Percentiles rank a stretch among this genome's conserved stretches.
phyloP scores from a whole-genome alignment of 441 rosid species.

The Hura crepitans region DNA sequence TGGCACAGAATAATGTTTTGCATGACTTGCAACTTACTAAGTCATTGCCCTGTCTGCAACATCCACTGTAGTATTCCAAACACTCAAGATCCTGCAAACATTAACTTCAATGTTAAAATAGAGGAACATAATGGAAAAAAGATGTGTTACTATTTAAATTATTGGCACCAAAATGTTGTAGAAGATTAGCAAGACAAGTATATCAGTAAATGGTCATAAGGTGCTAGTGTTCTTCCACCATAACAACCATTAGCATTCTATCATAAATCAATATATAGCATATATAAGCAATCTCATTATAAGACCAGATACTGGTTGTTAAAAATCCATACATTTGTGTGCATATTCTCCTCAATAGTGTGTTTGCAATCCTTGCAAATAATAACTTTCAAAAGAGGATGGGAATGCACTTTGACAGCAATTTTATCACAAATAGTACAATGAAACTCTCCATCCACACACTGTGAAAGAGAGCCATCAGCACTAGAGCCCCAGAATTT shows the following conservation, averaged over 20 bases:
- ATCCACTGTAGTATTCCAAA: conserved; percentile 73
- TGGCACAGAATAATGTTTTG: conserved; percentile 62
- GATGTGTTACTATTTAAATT: background rate
- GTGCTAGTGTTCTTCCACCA: background rate
- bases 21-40: conserved; percentile 82
- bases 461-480: conserved; percentile 32
- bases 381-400: conserved; percentile 84
- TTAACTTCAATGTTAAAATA: conserved; percentile 17
- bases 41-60: conserved; percentile 80
- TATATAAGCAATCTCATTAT: conserved; percentile 1
- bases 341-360: conserved; percentile 60
- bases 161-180: background rate
- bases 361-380: conserved; percentile 85
- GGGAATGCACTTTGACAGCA: conserved; percentile 63
- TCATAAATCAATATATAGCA: background rate
- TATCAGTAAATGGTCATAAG: background rate
- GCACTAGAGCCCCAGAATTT: conserved; percentile 23
- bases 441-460: conserved; percentile 39
- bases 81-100: conserved; percentile 63
- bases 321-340: conserved; percentile 55
- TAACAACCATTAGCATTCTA: background rate
- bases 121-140: background rate
- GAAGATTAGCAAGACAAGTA: background rate
- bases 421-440: conserved; percentile 82
- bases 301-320: conserved; percentile 11